Evolutionary conservation across 306 rosid species (phyloP), one percentile per base, ranked within the genome.

Genomic region (Citrullus amarus): DNA sequence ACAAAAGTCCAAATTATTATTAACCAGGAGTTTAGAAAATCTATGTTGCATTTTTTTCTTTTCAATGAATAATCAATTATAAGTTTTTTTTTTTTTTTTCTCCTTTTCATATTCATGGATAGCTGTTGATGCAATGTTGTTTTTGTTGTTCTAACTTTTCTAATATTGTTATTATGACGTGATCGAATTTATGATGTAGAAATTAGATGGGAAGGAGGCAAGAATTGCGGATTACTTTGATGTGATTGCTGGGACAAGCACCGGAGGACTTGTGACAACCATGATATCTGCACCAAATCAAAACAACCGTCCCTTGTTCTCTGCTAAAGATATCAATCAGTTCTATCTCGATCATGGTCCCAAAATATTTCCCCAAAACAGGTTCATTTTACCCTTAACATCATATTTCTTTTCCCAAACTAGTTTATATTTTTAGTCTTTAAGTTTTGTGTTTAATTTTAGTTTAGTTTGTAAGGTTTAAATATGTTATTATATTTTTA

Each of bases 271-370:
- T 6, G 77, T 71, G 4, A 71, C 77, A 0, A 59, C 77, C 43
- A 46, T 71, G 77, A 8, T 71, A 28, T 5, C 77, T 6, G 15
- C 77, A 48, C 77, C 77, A 14, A 6, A 71, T 25, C 13, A 48
- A 17, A 71, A 71, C 22, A 13, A 71, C 4, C 77, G 77, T 7
- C 77, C 77, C 3, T 15, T 71, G 20, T 71, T 71, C 28, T 71
- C 77, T 28, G 77, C 77, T 15, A 14, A 25, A 28, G 59, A 71
- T 14, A 71, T 71, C 39, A 50, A 46, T 48, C 77, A 46, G 17
- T 85, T 87, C 32, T 85, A 87, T 25, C 84, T 83, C 10, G 34
- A 83, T 9, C 88, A 87, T 17, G 59, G 79, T 3, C 90, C 90
- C 9, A 36, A 67, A 44, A 87, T 87, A 39, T 87, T 87, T 57